These are phyloP conservation scores for Talaromyces sp. DNA, from an alignment of 2,329 filamentous ascomycete species.

Conservation along the genomic window DNA sequence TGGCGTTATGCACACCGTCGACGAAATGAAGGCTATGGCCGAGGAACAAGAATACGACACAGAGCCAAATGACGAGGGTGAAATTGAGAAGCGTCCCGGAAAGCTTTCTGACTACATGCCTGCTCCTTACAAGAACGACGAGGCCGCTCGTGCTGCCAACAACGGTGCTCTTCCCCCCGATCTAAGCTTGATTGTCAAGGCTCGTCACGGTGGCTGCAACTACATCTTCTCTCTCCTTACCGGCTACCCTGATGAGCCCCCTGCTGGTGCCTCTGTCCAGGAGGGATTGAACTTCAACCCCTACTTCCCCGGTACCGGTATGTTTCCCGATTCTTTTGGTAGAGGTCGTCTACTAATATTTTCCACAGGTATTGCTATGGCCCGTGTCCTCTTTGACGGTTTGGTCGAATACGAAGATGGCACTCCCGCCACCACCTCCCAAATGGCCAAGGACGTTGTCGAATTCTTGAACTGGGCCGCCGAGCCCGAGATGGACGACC, in stretches of 20 bases:
- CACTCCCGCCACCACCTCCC: constrained; percentile 88
- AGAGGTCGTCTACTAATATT: neutral
- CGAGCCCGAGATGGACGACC: constrained; percentile 98
- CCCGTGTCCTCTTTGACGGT: constrained; percentile 94
- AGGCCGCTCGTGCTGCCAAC: constrained; percentile 96
- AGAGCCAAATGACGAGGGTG: constrained; percentile 95
- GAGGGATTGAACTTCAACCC: constrained; percentile 99
- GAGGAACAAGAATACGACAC: constrained; percentile 98
- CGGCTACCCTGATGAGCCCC: constrained; percentile 94
- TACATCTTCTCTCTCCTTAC: constrained; percentile 98
- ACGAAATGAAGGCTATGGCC: constrained; percentile 94
- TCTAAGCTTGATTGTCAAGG: constrained; percentile 97
- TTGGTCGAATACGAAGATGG: constrained; percentile 97
- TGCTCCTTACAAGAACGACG: constrained; percentile 95
- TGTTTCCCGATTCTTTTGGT: constrained; percentile 16
- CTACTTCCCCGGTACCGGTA: constrained; percentile 96
- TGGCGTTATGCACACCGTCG: constrained; percentile 86
- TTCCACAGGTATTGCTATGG: constrained; percentile 76
- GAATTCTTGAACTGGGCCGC: constrained; percentile 99
- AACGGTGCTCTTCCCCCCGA: constrained; percentile 96
- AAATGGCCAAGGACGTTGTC: constrained; percentile 99
- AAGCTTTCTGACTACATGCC: constrained; percentile 98
- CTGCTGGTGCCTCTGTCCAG: constrained; percentile 79
- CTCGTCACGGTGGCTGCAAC: constrained; percentile 92
- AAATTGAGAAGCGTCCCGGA: constrained; percentile 97